Base-by-base conservation (phyloP, 805 yeast genomes). In the Torulaspora gathmanii region DNA sequence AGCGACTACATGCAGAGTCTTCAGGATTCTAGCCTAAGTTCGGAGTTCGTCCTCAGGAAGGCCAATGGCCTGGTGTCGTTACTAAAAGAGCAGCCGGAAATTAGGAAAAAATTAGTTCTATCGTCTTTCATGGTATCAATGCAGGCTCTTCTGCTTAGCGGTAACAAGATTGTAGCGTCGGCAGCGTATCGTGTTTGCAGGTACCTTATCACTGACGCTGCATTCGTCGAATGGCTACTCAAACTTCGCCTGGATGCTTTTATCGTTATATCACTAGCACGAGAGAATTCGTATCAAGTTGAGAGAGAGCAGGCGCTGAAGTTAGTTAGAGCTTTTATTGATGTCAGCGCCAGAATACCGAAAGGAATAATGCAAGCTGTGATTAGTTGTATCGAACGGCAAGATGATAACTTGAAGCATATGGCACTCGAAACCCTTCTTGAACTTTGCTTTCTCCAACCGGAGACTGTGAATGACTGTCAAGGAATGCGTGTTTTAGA, bases 281-380 rank as follows among this genome's bases (percentile, higher is more conserved):
- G 79, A 40, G 82, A 80, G 17, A 67, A 73, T 29, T 62, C 78
- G 2, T 64, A 58, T 45, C 74, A 78, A 19, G 63, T 79, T 2
- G 96, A 90, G 56, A 75, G 89, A 48, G 82, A 80, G 37, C 88
- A 89, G 56, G 93, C 95, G 0, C 57, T 91, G 26, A 84, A 83
- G 55, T 67, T 88, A 20, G 66, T 88, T 0, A 71, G 96, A 23
- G 69, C 73, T 26, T 78, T 85, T 46, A 55, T 85, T 2, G 80
- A 74, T 31, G 68, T 71, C 5, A 63, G 69, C 0, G 70, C 76
- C 13, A 90, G 90, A 0, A 73, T 86, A 3, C 73, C 85, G 2
- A 75, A 84, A 37, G 79, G 90, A 0, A 55, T 91, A 2, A 78
- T 84, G 29, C 78, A 86, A 41, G 78, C 88, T 1, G 51, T 86